Percentiles rank a stretch among this genome's conserved stretches.
Evolutionary conservation across 1,284 basidiomycete species (phyloP).

Genomic region (Earliella scabrosa): DNA sequence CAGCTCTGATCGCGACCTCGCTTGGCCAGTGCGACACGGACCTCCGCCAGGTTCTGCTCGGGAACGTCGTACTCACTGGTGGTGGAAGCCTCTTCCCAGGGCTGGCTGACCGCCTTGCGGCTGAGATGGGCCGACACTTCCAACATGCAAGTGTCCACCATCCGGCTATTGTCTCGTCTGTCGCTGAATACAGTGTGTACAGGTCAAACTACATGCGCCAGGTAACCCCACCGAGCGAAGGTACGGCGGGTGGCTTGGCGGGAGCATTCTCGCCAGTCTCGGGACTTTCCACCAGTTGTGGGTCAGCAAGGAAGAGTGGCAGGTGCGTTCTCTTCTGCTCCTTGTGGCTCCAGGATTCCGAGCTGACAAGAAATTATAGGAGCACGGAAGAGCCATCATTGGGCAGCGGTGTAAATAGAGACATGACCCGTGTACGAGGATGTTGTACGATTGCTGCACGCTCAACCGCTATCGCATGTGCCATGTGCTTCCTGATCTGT

Average conservation of each 20-base stretch:
- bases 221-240: slow-evolving; percentile 88
- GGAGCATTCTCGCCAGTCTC: slow-evolving; percentile 89
- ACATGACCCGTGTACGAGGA: not conserved
- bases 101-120: slow-evolving; percentile 82
- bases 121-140: slow-evolving; percentile 79
- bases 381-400: slow-evolving; percentile 79
- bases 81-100: slow-evolving; percentile 89
- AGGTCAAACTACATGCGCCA: slow-evolving; percentile 88
- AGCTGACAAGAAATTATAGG: slow-evolving; percentile 42
- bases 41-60: slow-evolving; percentile 85
- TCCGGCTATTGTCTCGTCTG: not conserved
- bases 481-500: no score
- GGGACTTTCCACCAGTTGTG: slow-evolving; percentile 97
- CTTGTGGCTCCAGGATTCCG: not conserved
- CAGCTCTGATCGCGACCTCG: slow-evolving; percentile 79
- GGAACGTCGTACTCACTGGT: slow-evolving; percentile 95
- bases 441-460: not conserved
- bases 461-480: no score
- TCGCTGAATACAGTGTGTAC: slow-evolving; percentile 7
- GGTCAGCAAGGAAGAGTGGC: slow-evolving; percentile 93
- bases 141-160: slow-evolving; percentile 66
- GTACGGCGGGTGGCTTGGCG: slow-evolving; percentile 93
- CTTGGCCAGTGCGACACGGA: slow-evolving; percentile 91
- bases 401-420: slow-evolving; percentile 77
- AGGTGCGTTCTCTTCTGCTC: slow-evolving; percentile 53